A percentile compares a stretch with the other conserved stretches of the same genome.
These are phyloP conservation scores for Copromyces sp. DNA, from an alignment of 495 filamentous ascomycete genomes.

Conservation along the genomic window DNA sequence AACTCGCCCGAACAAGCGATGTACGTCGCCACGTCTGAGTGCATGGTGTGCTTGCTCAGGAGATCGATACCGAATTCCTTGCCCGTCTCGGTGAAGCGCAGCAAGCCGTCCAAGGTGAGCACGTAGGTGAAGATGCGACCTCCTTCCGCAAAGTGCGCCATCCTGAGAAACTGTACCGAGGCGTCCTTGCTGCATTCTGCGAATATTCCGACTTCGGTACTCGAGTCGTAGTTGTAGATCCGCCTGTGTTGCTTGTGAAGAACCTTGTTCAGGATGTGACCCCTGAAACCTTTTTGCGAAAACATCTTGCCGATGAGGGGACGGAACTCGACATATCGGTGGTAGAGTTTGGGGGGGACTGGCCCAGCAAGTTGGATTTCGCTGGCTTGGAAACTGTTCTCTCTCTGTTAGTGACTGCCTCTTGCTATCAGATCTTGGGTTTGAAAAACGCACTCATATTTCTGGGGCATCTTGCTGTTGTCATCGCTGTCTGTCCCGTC, in stretches of 20 bases:
- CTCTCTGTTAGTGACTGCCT: neutral
- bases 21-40: constrained; percentile 80
- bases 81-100: constrained; percentile 89
- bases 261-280: constrained; percentile 68
- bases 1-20: constrained; percentile 91
- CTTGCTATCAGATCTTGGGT: neutral
- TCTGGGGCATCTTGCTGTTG: constrained; percentile 42
- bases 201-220: constrained; percentile 55
- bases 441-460: constrained; percentile 54
- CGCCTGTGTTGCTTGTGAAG: constrained; percentile 82
- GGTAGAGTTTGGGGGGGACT: constrained; percentile 66
- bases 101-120: constrained; percentile 71
- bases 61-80: constrained; percentile 91
- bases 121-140: constrained; percentile 87
- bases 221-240: constrained; percentile 76
- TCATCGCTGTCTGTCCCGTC: constrained; percentile 28
- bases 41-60: constrained; percentile 89
- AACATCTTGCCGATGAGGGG: constrained; percentile 90
- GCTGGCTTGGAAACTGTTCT: constrained; percentile 76
- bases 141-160: constrained; percentile 77
- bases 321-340: constrained; percentile 85
- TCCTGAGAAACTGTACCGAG: constrained; percentile 68
- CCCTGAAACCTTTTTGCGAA: constrained; percentile 59
- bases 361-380: constrained; percentile 82
- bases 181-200: constrained; percentile 47